Evolutionary conservation across 1,139 yeast species (phyloP), one percentile per base, ranked within the genome.

Genomic region (Hyphopichia fennica): DNA sequence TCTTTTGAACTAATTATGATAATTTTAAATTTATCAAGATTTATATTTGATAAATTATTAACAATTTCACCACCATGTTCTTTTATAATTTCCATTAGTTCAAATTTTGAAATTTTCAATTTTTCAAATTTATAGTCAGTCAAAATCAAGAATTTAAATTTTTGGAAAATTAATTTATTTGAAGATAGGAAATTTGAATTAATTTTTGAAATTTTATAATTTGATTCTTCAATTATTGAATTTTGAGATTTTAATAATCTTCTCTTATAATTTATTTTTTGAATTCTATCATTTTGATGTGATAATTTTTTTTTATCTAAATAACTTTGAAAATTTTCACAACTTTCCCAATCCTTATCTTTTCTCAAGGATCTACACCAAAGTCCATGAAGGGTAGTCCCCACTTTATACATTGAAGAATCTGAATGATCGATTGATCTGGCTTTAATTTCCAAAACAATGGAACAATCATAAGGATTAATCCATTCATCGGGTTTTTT

Each of bases 381-480:
- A 0, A 93, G 87, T 51, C 87, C 86, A 49, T 89, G 79, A 20
- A 93, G 67, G 0, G 96, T 87, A 4, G 84, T 72, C 0, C 83
- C 86, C 0, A 83, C 80, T 1, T 82, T 82, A 54, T 81, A 90
- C 3, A 74, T 71, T 16, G 57, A 62, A 16, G 68, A 72, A 31
- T 73, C 56, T 42, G 77, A 60, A 50, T 67, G 66, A 49, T 82
- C 83, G 13, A 89, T 72, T 5, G 91, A 83, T 33, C 96, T 69
- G 0, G 96, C 96, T 56, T 87, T 88, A 9, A 91, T 80, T 57
- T 90, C 96, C n/a, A 93, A 58, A 0, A 91, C 95, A 1, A 90
- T 56, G 1, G 96, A 85, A 16, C 30, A 35, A 35, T 87, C 80
- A 30, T 70, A 65, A 0, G 98, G 97, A 45, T 82, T 69, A 23